Evolutionary conservation across 2,329 filamentous ascomycete species (phyloP).

Genomic region (Lachnellula arida): DNA sequence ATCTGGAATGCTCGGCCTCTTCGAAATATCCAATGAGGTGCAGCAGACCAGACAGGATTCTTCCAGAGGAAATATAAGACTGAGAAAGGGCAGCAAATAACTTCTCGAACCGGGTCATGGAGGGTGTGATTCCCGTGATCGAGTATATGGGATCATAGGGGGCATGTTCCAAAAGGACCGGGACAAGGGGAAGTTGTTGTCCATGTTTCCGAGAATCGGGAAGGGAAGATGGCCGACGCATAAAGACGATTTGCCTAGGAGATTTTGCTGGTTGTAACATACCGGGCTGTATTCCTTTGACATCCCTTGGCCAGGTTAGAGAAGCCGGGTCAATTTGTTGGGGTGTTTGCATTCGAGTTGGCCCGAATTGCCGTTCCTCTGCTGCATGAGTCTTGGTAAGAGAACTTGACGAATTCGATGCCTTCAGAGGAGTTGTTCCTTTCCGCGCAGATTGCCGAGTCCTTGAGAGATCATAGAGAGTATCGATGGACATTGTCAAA

Average conservation of each 20-base stretch:
- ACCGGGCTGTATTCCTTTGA: conserved; percentile 20
- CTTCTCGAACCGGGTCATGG: conserved; percentile 61
- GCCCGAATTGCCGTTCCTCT: conserved; percentile 44
- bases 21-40: conserved; percentile 68
- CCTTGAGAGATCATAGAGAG: conserved; percentile 69
- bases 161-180: conserved; percentile 69
- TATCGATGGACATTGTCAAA: conserved; percentile 73
- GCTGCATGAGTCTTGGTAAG: conserved; percentile 28
- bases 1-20: conserved; percentile 62
- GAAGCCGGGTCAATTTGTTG: conserved; percentile 53
- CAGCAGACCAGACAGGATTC: conserved; percentile 57
- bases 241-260: conserved; percentile 35
- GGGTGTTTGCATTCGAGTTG: conserved; percentile 56
- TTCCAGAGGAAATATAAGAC: conserved; percentile 39
- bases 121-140: conserved; percentile 57
- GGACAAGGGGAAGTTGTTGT: conserved; percentile 21
- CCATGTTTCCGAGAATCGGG: conserved; percentile 20
- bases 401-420: conserved; percentile 14
- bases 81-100: conserved; percentile 49
- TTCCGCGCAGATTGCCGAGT: conserved; percentile 46
- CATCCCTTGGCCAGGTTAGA: conserved; percentile 41
- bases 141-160: conserved; percentile 59
- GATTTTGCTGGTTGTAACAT: conserved; percentile 27
- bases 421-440: conserved; percentile 11
- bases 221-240: conserved; percentile 24